Evolutionary conservation across 495 filamentous ascomycete genomes (phyloP), one percentile per base, ranked within the genome.

Genomic region (Polyplosphaeria fusca): DNA sequence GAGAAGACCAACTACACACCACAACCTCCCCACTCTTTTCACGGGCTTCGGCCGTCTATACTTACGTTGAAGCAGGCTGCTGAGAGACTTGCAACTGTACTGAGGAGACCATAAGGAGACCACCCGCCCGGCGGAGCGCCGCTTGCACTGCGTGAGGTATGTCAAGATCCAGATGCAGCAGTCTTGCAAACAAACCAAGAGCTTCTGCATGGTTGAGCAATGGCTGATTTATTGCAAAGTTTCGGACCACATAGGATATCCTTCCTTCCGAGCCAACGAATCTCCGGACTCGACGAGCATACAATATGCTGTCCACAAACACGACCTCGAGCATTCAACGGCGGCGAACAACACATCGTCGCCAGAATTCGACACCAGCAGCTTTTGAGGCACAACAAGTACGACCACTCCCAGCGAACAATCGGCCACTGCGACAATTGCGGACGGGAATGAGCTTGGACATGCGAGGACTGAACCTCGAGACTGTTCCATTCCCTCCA

Each of bases 341-440:
- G 64, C 85, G 84, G 72, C 82, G 82, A 67, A 81, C 82, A 69
- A 82, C 82, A 76, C 89, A 95, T 74, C 82, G 88, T 68, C 87
- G 90, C 70, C 89, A 92, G 76, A 85, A 89, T 67, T 95, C 90
- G 65, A 93, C 88, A 66, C 89, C 90, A 53, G 80, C 81, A 54
- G 79, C 77, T 62, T 86, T 86, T 71, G 85, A 88, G 68, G 79
- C 79, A 48, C 74, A 78, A 53, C 85, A 86, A 77, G 79, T 82
- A 65, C 73, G 75, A 45, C 78, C 74, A 71, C 77, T 86, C 65
- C 78, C 81, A 60, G 78, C 76, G 56, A 79, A 80, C 58, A 68
- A 74, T 66, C 79, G 77, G 56, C 73, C 72, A 60, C 71, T 74
- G 67, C 67, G 74, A 66, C 74, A 77, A 68, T 86, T 91, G 69